Evolutionary conservation across 306 rosid genomes (phyloP).

Genomic region (Alnus glutinosa): DNA sequence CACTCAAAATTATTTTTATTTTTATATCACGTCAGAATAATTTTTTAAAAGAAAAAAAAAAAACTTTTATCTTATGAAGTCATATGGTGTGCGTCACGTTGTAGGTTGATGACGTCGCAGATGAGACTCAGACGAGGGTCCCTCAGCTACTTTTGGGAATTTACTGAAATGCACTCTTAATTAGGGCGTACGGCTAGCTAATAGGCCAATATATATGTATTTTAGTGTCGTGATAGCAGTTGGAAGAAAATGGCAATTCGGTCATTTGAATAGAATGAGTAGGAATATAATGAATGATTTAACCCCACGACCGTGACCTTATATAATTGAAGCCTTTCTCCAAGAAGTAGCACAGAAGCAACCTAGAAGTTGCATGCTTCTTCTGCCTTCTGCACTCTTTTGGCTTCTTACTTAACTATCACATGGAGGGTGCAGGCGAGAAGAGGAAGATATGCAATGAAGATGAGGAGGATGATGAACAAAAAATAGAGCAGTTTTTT

Average conservation of each 20-base stretch:
- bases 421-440: constrained; percentile 39
- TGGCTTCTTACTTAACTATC: not conserved
- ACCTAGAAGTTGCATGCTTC: constrained; percentile 36
- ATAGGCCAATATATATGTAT: too few relatives aligned
- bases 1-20: too few relatives aligned
- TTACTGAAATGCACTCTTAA: too few relatives aligned
- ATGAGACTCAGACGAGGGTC: too few relatives aligned
- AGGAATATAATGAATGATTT: too few relatives aligned
- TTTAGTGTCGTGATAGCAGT: not conserved
- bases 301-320: constrained; percentile 9
- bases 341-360: constrained; percentile 24
- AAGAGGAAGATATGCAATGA: constrained; percentile 44
- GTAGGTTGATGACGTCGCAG: too few relatives aligned
- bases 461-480: constrained; percentile 37
- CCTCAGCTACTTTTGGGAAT: too few relatives aligned
- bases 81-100: too few relatives aligned
- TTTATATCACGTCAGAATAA: too few relatives aligned
- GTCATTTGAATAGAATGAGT: not conserved
- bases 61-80: too few relatives aligned
- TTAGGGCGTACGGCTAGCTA: too few relatives aligned
- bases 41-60: too few relatives aligned
- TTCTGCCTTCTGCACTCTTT: not conserved
- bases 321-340: constrained; percentile 8
- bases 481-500: constrained; percentile 45
- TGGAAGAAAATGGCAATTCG: not conserved